Percentiles rank a stretch among this genome's conserved stretches.
These are phyloP conservation scores for Pseudocercospora fuligena DNA, from an alignment of 2,329 filamentous ascomycete genomes.

Conservation along the genomic window DNA sequence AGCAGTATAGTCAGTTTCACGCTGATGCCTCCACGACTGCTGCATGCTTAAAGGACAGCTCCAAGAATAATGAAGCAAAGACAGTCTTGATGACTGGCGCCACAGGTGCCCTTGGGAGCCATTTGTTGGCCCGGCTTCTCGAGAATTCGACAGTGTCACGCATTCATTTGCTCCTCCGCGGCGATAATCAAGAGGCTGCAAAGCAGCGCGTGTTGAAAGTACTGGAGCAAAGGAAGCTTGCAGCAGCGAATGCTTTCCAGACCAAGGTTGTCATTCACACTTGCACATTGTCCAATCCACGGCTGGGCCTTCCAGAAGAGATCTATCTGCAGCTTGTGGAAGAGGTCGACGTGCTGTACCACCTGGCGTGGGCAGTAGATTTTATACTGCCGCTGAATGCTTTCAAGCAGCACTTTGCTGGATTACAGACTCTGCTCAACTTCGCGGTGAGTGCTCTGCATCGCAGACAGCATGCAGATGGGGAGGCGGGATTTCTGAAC, in stretches of 20 bases:
- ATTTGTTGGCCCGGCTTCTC: conserved; percentile 55
- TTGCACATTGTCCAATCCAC: conserved; percentile 53
- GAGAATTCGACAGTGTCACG: conserved; percentile 45
- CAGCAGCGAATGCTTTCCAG: conserved; percentile 31
- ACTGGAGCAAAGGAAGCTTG: conserved; percentile 45
- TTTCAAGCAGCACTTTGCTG: conserved; percentile 58
- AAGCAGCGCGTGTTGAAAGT: conserved; percentile 52
- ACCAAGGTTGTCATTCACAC: conserved; percentile 54
- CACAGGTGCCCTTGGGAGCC: conserved; percentile 58
- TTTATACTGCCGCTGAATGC: conserved; percentile 62
- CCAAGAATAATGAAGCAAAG: conserved; percentile 14
- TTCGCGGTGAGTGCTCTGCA: conserved; percentile 10
- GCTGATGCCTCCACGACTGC: neutral
- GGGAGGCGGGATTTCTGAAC: neutral
- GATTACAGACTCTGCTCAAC: conserved; percentile 55
- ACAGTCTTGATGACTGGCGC: conserved; percentile 54
- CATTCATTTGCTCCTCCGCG: conserved; percentile 64
- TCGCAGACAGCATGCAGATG: neutral
- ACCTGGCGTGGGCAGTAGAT: conserved; percentile 69
- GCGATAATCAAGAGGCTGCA: conserved; percentile 48
- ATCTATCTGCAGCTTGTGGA: conserved; percentile 49
- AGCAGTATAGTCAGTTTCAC: conserved; percentile 48
- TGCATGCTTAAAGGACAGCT: conserved; percentile 1
- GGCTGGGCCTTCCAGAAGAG: conserved; percentile 54
- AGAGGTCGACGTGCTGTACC: conserved; percentile 60